phyloP scores from a whole-genome alignment of 345 rosid genomes.

The Nephelium lappaceum region DNA sequence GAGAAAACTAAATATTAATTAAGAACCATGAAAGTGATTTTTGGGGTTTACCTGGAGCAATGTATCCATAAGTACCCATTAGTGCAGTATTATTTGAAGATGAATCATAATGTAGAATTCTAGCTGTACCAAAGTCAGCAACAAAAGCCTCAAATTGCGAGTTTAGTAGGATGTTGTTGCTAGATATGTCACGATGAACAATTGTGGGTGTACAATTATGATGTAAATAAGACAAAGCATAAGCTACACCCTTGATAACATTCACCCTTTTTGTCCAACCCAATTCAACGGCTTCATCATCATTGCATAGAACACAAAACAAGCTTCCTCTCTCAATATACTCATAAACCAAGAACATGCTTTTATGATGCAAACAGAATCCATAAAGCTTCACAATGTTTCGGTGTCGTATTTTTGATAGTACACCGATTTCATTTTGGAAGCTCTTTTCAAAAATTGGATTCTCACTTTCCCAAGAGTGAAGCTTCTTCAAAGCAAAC shows the following conservation, averaged over 20 bases:
- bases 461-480: too few species aligned
- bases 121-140: conserved; percentile 21
- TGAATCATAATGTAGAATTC: conserved; percentile 11
- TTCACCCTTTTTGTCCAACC: conserved; percentile 23
- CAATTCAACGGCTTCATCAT: not conserved
- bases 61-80: conserved; percentile 13
- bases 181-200: conserved; percentile 27
- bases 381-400: conserved; percentile 26
- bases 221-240: conserved; percentile 26
- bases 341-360: too few species aligned
- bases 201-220: conserved; percentile 18
- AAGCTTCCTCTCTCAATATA: too few species aligned
- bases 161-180: conserved; percentile 20
- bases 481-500: conserved; percentile 5
- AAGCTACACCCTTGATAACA: conserved; percentile 5
- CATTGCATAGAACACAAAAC: too few species aligned
- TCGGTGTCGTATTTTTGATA: not conserved
- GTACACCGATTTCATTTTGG: too few species aligned
- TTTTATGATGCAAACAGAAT: conserved; percentile 5
- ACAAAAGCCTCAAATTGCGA: conserved; percentile 15
- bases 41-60: conserved; percentile 19
- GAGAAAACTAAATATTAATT: too few species aligned
- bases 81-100: not conserved
- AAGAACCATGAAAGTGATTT: not conserved
- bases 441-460: too few species aligned